Evolutionary conservation across 805 yeast species (phyloP).

Genomic region (Vanderwaltozyma tropicalis): DNA sequence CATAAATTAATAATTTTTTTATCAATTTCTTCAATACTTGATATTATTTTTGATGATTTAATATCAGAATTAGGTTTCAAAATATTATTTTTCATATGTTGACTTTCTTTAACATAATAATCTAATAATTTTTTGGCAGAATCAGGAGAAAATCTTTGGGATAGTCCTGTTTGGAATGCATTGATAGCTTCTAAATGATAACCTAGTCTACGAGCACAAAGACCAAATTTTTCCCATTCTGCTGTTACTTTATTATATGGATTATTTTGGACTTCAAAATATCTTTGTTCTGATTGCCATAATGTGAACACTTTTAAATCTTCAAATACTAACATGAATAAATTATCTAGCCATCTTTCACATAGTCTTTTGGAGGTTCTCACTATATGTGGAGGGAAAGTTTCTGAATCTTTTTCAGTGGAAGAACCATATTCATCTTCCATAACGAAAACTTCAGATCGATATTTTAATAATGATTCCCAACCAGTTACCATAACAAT

Average conservation of each 20-base stretch:
- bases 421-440: constrained; percentile 37
- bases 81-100: constrained; percentile 12
- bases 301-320: constrained; percentile 71
- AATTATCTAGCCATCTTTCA: constrained; percentile 66
- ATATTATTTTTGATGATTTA: constrained; percentile 26
- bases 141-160: constrained; percentile 65
- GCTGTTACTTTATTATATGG: constrained; percentile 62
- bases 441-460: constrained; percentile 57
- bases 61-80: constrained; percentile 10
- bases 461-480: constrained; percentile 48
- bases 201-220: constrained; percentile 69
- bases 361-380: constrained; percentile 57
- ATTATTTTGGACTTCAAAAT: constrained; percentile 76
- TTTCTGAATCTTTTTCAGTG: constrained; percentile 5
- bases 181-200: constrained; percentile 75
- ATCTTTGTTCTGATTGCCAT: constrained; percentile 84
- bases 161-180: constrained; percentile 64
- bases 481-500: constrained; percentile 57
- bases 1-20: constrained; percentile 51
- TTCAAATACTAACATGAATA: constrained; percentile 57
- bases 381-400: too few species aligned
- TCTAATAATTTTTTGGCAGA: constrained; percentile 62
- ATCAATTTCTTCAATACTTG: constrained; percentile 25
- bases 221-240: constrained; percentile 87
- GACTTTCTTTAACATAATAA: constrained; percentile 43